Conservation (phyloP, 192 early-diverging fungal genomes). For the Coemansia sp. region DNA sequence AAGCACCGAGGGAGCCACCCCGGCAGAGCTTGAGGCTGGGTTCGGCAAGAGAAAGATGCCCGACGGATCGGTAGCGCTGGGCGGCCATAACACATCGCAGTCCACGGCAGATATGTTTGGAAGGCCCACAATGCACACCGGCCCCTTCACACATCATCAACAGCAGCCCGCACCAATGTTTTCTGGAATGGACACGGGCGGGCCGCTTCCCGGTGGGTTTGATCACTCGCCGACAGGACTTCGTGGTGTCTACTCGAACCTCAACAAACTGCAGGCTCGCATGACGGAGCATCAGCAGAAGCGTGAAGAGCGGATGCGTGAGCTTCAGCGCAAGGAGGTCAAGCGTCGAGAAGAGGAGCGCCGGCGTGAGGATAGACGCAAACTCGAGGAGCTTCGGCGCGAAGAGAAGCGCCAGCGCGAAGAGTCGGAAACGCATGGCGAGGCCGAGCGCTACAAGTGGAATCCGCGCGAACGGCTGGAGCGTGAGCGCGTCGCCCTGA, state of each 20-base stretch:
- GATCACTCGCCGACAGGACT: slow-evolving; percentile 27
- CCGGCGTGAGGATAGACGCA: slow-evolving; percentile 13
- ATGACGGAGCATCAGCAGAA: slow-evolving; percentile 47
- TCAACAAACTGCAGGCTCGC: slow-evolving; percentile 47
- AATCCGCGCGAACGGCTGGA: slow-evolving; percentile 4
- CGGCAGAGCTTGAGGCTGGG: slow-evolving; percentile 41
- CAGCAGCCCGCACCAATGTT: not conserved
- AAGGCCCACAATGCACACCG: not conserved
- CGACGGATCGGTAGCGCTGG: not conserved
- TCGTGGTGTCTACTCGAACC: slow-evolving; percentile 49
- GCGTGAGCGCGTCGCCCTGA: not conserved
- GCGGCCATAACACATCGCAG: not conserved
- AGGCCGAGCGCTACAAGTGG: slow-evolving; percentile 1
- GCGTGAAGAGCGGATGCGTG: slow-evolving; percentile 42
- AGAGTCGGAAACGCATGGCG: not conserved
- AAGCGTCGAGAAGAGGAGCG: slow-evolving; percentile 14
- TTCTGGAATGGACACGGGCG: not conserved
- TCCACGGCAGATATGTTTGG: not conserved
- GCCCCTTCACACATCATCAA: not conserved
- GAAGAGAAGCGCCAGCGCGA: slow-evolving; percentile 23
- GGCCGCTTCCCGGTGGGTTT: slow-evolving; percentile 11
- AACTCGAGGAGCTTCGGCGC: slow-evolving; percentile 10
- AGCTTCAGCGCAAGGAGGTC: slow-evolving; percentile 13
- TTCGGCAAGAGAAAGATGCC: slow-evolving; percentile 1
- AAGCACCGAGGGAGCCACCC: slow-evolving; percentile 9